These are phyloP conservation scores for Lipomyces yamadae DNA, from an alignment of 805 yeast species.

Conservation along the genomic window DNA sequence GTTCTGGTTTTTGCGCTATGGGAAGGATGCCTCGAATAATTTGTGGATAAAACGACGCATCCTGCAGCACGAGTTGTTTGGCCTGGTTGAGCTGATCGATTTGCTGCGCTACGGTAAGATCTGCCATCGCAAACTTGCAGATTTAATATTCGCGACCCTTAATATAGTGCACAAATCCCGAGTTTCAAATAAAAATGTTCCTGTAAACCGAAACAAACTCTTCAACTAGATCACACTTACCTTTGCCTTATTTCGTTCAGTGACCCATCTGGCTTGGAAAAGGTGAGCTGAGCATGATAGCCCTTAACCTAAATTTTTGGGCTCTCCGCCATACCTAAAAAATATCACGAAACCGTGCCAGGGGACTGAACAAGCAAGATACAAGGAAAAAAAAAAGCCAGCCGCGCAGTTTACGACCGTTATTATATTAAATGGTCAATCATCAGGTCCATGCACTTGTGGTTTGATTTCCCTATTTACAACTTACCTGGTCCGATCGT, in stretches of 20 bases:
- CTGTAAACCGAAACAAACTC: neutral
- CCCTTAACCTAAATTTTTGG: neutral
- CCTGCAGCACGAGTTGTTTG: slow-evolving; percentile 44
- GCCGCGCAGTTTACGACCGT: neutral
- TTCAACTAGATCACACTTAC: neutral
- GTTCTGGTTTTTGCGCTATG: slow-evolving; percentile 46
- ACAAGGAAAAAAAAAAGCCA: neutral
- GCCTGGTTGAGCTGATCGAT: slow-evolving; percentile 48
- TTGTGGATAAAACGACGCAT: slow-evolving; percentile 47
- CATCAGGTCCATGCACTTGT: neutral
- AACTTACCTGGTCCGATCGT: neutral
- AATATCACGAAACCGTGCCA: neutral
- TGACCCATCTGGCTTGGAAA: neutral
- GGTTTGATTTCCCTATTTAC: neutral
- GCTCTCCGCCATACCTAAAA: neutral
- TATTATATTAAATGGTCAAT: neutral
- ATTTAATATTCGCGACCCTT: neutral
- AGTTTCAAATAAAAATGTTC: neutral
- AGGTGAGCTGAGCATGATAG: too few relatives aligned
- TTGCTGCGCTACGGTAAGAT: slow-evolving; percentile 39
- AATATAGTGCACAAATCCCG: neutral
- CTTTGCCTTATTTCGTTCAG: neutral
- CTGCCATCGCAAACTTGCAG: slow-evolving; percentile 1
- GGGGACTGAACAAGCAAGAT: neutral
- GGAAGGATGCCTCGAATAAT: slow-evolving; percentile 47